These are phyloP conservation scores for Trichophyton mentagrophytes DNA, from an alignment of 2,329 filamentous ascomycete species.

Conservation along the genomic window DNA sequence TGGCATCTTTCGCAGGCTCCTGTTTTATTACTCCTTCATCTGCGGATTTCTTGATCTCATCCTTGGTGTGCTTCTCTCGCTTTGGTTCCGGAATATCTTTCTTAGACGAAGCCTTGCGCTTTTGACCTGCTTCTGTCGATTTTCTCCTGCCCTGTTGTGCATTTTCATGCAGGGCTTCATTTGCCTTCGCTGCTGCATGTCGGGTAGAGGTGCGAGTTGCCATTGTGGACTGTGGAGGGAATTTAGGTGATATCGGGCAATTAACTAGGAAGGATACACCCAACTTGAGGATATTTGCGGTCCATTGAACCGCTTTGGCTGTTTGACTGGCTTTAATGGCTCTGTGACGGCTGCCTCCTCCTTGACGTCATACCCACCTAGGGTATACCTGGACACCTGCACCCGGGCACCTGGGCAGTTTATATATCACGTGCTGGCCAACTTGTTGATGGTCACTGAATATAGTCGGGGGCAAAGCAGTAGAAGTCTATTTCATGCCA, in stretches of 20 bases:
- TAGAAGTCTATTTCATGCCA: neutral
- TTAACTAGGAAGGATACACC: neutral
- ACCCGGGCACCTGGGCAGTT: too few relatives aligned
- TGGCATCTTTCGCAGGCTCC: neutral
- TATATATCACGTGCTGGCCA: neutral
- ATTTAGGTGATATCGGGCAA: neutral
- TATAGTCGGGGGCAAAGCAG: neutral
- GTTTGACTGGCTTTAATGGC: neutral
- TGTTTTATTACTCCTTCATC: neutral
- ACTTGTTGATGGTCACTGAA: neutral
- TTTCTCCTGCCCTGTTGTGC: constrained; percentile 20
- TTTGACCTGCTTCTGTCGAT: constrained; percentile 19
- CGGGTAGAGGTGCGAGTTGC: constrained; percentile 30
- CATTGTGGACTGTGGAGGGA: constrained; percentile 14
- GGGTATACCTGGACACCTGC: too few relatives aligned
- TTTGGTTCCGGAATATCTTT: constrained; percentile 23
- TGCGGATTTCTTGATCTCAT: neutral
- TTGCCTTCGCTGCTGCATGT: constrained; percentile 33
- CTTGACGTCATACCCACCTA: neutral
- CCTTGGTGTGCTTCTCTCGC: constrained; percentile 23
- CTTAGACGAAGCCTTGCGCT: constrained; percentile 26
- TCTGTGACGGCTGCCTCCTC: neutral
- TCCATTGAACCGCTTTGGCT: neutral
- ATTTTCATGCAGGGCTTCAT: constrained; percentile 27
- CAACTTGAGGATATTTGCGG: neutral